Conservation (phyloP, 306 rosid species). For the Trifolium subterraneum region DNA sequence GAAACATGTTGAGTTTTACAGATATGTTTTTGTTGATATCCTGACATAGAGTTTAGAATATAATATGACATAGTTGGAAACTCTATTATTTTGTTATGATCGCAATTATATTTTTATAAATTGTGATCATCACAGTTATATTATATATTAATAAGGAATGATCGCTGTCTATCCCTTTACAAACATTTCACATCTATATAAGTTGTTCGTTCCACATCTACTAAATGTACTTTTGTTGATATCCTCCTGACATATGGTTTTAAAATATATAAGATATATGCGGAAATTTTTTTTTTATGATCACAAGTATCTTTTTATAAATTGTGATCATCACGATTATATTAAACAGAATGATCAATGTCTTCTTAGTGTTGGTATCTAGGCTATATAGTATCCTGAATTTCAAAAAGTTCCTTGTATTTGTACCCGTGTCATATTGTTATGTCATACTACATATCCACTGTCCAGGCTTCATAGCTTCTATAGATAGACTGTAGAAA, state of each 20-base stretch:
- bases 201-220: not conserved
- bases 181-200: not conserved
- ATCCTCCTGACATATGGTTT: not conserved
- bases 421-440: not conserved
- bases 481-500: slow-evolving; percentile 3
- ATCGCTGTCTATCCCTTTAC: not conserved
- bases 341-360: not conserved
- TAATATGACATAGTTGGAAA: not conserved
- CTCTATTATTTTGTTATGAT: not conserved
- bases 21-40: not conserved
- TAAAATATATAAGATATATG: not conserved
- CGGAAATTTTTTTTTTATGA: not conserved
- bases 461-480: not conserved
- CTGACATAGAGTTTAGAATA: not conserved
- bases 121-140: not conserved
- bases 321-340: not conserved
- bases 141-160: not conserved
- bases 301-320: not conserved
- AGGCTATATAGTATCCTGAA: not conserved
- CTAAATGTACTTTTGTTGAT: not conserved
- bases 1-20: not conserved
- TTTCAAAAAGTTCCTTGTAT: not conserved
- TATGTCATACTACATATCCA: not conserved
- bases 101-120: not conserved
- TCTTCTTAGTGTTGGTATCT: not conserved